Evolutionary conservation across 2,329 filamentous ascomycete genomes (phyloP), one percentile per base, ranked within the genome.

Genomic region (Leptographium wingfieldii): DNA sequence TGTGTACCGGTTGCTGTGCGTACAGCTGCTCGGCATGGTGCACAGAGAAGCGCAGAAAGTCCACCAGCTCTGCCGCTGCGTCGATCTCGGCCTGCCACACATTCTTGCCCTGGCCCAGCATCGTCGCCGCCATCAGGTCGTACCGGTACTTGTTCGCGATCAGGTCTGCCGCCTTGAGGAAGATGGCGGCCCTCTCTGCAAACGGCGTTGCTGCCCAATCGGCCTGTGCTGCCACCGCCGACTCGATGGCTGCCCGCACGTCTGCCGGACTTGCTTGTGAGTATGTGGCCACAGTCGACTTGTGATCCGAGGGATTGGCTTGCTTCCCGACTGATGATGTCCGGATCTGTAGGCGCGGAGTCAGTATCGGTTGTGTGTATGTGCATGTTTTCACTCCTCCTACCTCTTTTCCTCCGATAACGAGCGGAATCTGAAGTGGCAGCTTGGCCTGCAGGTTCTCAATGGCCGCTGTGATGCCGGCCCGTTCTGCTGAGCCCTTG

Each of bases 71-170:
- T 10, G 92, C 92, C 22, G 92, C 92, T 48, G 92, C 82, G 73
- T 97, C 92, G 65, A 97, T 97, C 80, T 99, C 92, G n/a, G 94
- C 92, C 75, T 99, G 92, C 91, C 91, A 97, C 55, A 90, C 90
- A 72, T 96, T 97, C 83, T 97, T 97, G 68, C 94, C 92, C 75
- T 99, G 92, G 63, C 92, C 94, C 38, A 96, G 79, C 84, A 97
- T 96, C 16, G 94, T 96, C 53, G 90, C 84, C 9, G 94, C 92
- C 88, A 97, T 95, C 67, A 99, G 83, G 60, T 96, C 90, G 74
- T 96, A 96, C 70, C 94, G 84, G 76, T 99, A 97, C 77, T 97
- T 97, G 65, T 83, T 88, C 59, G 88, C 79, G 66, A 99, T 84
- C 63, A 99, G 79, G 71, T 97, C 92, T 40, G 92, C 92, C 3